Percentiles rank a stretch among this genome's conserved stretches.
These are phyloP conservation scores for Hypoxylon crocopeplum DNA, from an alignment of 495 filamentous ascomycete genomes.

Conservation along the genomic window DNA sequence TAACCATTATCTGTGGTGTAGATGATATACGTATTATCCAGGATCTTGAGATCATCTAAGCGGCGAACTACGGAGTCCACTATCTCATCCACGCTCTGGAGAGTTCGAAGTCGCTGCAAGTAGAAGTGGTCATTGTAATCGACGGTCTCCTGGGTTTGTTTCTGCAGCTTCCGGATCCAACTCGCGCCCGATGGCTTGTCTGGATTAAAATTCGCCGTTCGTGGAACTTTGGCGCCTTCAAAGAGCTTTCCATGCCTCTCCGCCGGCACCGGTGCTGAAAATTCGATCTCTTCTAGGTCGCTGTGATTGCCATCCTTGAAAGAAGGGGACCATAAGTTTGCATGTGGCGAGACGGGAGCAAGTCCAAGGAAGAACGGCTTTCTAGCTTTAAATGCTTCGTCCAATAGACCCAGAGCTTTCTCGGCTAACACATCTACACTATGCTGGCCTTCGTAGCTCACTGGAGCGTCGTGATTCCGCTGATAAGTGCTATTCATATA, in stretches of 20 bases:
- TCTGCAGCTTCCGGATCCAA: constrained; percentile 64
- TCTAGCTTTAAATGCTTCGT: constrained; percentile 60
- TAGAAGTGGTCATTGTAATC: constrained; percentile 75
- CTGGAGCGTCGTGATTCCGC: constrained; percentile 64
- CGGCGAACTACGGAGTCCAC: constrained; percentile 63
- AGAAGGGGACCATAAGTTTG: constrained; percentile 51
- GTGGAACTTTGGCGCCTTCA: constrained; percentile 53
- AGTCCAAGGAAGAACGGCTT: constrained; percentile 73
- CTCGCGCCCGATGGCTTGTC: constrained; percentile 61
- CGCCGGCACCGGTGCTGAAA: constrained; percentile 61
- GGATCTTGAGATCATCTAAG: constrained; percentile 56
- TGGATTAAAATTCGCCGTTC: constrained; percentile 62
- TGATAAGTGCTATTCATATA: constrained; percentile 73
- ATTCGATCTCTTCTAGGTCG: constrained; percentile 37
- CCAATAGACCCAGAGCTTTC: constrained; percentile 69
- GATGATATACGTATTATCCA: constrained; percentile 75
- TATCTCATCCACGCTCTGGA: constrained; percentile 75
- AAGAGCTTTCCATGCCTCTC: constrained; percentile 58
- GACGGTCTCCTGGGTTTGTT: constrained; percentile 60
- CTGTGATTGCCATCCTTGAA: constrained; percentile 43
- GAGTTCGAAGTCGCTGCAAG: constrained; percentile 64
- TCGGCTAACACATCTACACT: constrained; percentile 66
- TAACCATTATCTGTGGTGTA: constrained; percentile 80
- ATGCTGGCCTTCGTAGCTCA: constrained; percentile 64
- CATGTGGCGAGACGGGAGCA: constrained; percentile 72